Percentiles rank a stretch among this genome's conserved stretches.
Conservation (phyloP, 129 eudicot genomes). For the Heracleum sosnowskyi region DNA sequence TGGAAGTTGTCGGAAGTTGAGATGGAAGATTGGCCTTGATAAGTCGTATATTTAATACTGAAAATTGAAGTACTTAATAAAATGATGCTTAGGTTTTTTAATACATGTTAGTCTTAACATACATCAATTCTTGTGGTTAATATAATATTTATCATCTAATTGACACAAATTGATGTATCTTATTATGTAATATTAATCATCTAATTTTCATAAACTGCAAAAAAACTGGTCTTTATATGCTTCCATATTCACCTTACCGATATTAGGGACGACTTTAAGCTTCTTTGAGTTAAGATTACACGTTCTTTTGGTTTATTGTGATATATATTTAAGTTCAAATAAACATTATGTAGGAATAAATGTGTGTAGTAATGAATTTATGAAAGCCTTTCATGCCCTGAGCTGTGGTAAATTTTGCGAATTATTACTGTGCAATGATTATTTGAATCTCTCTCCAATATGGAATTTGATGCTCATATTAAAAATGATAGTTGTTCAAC, state of each 20-base stretch:
- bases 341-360: background rate
- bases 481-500: slow-evolving; percentile 53
- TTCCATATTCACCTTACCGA: no score
- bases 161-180: no score
- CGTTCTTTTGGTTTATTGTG: no score
- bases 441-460: background rate
- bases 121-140: background rate
- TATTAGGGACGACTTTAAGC: no score
- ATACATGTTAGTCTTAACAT: background rate
- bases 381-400: background rate
- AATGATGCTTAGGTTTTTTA: background rate
- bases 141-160: no score
- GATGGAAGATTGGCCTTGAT: slow-evolving; percentile 70
- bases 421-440: background rate
- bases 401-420: background rate
- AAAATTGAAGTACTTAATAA: background rate
- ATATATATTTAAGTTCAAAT: no score
- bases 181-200: no score
- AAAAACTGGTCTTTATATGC: background rate
- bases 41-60: slow-evolving; percentile 32
- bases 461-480: background rate
- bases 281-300: no score
- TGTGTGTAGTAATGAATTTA: background rate
- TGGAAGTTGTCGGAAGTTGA: no score
- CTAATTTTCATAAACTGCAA: no score